These are phyloP conservation scores for Spathaspora sp. DNA, from an alignment of 805 yeast species.

Conservation along the genomic window DNA sequence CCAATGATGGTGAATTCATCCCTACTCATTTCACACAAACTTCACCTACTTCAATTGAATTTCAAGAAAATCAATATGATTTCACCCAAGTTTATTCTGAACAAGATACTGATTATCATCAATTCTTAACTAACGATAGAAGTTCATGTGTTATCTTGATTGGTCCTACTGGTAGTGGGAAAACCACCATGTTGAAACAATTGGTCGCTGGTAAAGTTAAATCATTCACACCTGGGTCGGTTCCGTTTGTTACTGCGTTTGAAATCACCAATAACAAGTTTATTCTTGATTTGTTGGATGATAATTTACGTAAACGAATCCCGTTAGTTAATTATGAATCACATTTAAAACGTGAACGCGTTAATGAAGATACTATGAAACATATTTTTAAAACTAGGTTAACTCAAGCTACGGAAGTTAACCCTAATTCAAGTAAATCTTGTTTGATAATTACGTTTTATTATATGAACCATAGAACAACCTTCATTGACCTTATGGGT, in stretches of 20 bases:
- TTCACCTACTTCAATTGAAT: slow-evolving; percentile 13
- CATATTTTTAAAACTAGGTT: slow-evolving; percentile 15
- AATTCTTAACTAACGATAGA: slow-evolving; percentile 1
- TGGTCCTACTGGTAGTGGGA: slow-evolving; percentile 32
- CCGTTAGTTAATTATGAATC: slow-evolving; percentile 6
- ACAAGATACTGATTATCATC: slow-evolving; percentile 2
- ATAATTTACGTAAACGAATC: not conserved
- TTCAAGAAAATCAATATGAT: slow-evolving; percentile 17
- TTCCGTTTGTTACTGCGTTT: slow-evolving; percentile 20
- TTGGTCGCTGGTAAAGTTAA: slow-evolving; percentile 11
- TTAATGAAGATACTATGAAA: slow-evolving; percentile 8
- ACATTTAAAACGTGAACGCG: slow-evolving; percentile 12
- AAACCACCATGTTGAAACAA: slow-evolving; percentile 23
- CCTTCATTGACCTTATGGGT: slow-evolving; percentile 28
- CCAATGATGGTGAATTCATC: not conserved
- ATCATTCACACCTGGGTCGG: not conserved
- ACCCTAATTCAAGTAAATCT: slow-evolving; percentile 20
- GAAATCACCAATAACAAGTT: slow-evolving; percentile 24
- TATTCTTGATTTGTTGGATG: slow-evolving; percentile 22
- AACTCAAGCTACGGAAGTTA: slow-evolving; percentile 17
- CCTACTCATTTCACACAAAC: slow-evolving; percentile 9
- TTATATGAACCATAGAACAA: slow-evolving; percentile 14
- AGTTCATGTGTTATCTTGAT: slow-evolving; percentile 17
- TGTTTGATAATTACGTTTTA: slow-evolving; percentile 23
- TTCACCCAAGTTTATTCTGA: slow-evolving; percentile 17